Conservation (phyloP, 2,329 filamentous ascomycete species). For the Pseudocercospora musae region DNA sequence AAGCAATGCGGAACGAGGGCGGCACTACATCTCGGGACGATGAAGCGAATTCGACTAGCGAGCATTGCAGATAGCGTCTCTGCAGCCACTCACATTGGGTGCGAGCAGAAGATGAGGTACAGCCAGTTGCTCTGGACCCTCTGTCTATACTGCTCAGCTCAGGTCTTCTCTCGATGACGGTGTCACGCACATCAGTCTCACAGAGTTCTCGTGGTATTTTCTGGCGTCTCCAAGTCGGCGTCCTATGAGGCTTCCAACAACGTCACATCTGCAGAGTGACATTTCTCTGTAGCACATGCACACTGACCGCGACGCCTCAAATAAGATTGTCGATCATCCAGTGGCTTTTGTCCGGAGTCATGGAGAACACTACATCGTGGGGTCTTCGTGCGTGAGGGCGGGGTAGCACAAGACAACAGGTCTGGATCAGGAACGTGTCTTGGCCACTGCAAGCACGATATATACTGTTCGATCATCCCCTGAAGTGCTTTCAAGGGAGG, state of each 20-base stretch:
- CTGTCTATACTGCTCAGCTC: background rate
- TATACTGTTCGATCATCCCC: conserved; percentile 4
- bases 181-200: too few relatives aligned
- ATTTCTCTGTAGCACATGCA: background rate
- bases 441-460: background rate
- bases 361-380: conserved; percentile 5
- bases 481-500: background rate
- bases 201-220: too few relatives aligned
- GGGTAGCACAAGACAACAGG: background rate
- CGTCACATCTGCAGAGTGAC: background rate
- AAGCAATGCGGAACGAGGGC: background rate
- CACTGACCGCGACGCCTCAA: background rate
- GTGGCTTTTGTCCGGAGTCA: background rate
- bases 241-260: too few relatives aligned
- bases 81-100: too few relatives aligned
- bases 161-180: background rate
- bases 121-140: background rate
- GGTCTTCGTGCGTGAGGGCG: conserved; percentile 3
- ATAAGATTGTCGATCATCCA: background rate
- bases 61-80: too few relatives aligned
- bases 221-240: too few relatives aligned
- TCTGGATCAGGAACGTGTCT: background rate
- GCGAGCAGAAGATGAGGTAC: background rate
- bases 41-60: background rate
- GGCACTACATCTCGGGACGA: background rate